Percentiles rank a stretch among this genome's conserved stretches.
Evolutionary conservation across 495 filamentous ascomycete genomes (phyloP).

Genomic region (Lindgomyces ingoldianus): DNA sequence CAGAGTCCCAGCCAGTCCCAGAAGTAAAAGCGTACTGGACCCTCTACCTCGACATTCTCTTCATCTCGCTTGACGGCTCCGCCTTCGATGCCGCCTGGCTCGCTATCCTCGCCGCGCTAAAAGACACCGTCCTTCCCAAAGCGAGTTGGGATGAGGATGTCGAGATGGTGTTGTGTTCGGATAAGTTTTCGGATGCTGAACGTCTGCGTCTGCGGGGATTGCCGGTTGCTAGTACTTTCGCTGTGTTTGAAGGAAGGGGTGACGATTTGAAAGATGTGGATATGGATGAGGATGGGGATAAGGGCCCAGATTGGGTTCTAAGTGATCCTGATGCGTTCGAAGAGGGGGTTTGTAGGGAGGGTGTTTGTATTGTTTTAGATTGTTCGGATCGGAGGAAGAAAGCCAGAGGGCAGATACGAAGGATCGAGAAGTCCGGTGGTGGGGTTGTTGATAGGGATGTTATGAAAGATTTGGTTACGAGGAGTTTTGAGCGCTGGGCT

Average conservation of each 20-base stretch:
- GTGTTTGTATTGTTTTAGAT: constrained; percentile 71
- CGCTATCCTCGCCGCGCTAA: constrained; percentile 77
- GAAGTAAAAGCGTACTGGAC: constrained; percentile 89
- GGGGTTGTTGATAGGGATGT: constrained; percentile 57
- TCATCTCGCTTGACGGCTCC: constrained; percentile 87
- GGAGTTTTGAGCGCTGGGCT: constrained; percentile 58
- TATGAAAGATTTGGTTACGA: constrained; percentile 55
- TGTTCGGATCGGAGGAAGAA: constrained; percentile 52
- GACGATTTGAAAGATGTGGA: constrained; percentile 35
- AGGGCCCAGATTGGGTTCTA: constrained; percentile 76
- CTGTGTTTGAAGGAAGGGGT: constrained; percentile 60
- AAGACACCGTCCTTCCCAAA: constrained; percentile 72
- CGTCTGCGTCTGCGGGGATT: constrained; percentile 58
- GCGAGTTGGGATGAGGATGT: constrained; percentile 85
- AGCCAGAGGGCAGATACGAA: constrained; percentile 53
- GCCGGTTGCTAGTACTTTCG: constrained; percentile 72
- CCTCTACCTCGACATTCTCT: constrained; percentile 88
- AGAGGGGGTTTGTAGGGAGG: constrained; percentile 76
- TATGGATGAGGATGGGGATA: constrained; percentile 45
- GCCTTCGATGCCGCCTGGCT: constrained; percentile 89
- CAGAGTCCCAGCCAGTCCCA: too few species aligned
- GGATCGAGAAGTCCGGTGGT: constrained; percentile 85
- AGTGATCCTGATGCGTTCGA: constrained; percentile 89
- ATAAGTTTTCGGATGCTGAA: constrained; percentile 51
- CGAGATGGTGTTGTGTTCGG: constrained; percentile 75